These are phyloP conservation scores for Wickerhamomyces queroliae DNA, from an alignment of 805 yeast species.

Conservation along the genomic window DNA sequence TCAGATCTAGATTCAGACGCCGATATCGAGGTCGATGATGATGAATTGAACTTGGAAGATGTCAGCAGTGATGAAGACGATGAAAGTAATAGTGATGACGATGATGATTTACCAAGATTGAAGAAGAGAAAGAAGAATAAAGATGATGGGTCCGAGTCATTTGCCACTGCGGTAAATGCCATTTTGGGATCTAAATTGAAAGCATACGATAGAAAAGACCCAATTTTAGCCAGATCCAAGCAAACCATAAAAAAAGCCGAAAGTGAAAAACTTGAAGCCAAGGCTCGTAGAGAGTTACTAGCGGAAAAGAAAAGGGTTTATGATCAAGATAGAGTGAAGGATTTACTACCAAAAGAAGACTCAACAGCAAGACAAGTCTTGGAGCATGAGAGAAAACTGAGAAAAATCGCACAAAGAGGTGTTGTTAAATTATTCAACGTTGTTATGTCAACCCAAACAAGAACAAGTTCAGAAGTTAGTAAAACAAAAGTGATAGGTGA, in stretches of 20 bases:
- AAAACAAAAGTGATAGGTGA: slow-evolving; percentile 36
- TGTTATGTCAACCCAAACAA: slow-evolving; percentile 69
- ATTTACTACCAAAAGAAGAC: slow-evolving; percentile 61
- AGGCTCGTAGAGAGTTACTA: slow-evolving; percentile 66
- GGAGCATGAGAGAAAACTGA: slow-evolving; percentile 63
- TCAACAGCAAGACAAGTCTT: slow-evolving; percentile 50
- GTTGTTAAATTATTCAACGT: slow-evolving; percentile 84
- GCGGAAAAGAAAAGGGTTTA: slow-evolving; percentile 66
- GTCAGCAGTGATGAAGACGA: slow-evolving; percentile 17
- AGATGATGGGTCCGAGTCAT: slow-evolving; percentile 69
- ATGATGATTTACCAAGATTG: slow-evolving; percentile 37
- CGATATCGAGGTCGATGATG: slow-evolving; percentile 11
- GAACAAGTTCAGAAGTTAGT: slow-evolving; percentile 45
- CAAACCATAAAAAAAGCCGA: slow-evolving; percentile 66
- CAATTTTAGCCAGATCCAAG: slow-evolving; percentile 83
- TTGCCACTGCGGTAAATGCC: slow-evolving; percentile 79
- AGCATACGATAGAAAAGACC: slow-evolving; percentile 85
- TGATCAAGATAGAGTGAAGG: slow-evolving; percentile 61
- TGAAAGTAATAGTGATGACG: slow-evolving; percentile 25
- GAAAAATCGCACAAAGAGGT: slow-evolving; percentile 84
- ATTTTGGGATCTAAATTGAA: slow-evolving; percentile 80
- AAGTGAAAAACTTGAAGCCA: slow-evolving; percentile 72
- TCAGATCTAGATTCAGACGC: slow-evolving; percentile 4
- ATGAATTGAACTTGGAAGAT: slow-evolving; percentile 11
- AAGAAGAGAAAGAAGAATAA: slow-evolving; percentile 50